These are phyloP conservation scores for Litchi chinensis DNA, from an alignment of 345 rosid species.

Conservation along the genomic window DNA sequence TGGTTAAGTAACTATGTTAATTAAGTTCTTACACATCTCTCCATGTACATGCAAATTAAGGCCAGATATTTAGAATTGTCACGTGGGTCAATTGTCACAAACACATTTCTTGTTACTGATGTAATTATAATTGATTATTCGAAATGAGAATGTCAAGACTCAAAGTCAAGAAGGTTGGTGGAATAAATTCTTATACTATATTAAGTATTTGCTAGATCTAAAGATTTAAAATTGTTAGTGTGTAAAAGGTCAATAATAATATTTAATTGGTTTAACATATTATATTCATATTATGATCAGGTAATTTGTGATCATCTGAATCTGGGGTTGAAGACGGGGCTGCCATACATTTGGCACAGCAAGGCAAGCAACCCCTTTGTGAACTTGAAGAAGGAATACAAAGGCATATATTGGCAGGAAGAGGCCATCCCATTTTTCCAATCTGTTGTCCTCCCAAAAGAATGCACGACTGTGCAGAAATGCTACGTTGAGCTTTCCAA, in stretches of 20 bases:
- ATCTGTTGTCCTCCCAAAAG: slow-evolving; percentile 34
- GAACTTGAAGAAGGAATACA: slow-evolving; percentile 42
- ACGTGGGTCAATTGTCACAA: too few relatives aligned
- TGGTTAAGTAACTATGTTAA: too few relatives aligned
- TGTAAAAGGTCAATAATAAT: too few relatives aligned
- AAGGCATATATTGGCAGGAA: slow-evolving; percentile 45
- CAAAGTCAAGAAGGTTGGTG: neutral
- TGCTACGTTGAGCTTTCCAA: slow-evolving; percentile 38
- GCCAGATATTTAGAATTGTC: too few relatives aligned
- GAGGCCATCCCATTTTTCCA: slow-evolving; percentile 43
- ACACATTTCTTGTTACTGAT: too few relatives aligned
- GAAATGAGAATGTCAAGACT: too few relatives aligned
- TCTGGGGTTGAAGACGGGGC: slow-evolving; percentile 37
- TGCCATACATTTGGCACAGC: slow-evolving; percentile 40
- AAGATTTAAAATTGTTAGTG: too few relatives aligned
- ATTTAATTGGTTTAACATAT: neutral
- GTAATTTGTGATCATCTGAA: slow-evolving; percentile 40
- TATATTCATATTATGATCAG: slow-evolving; percentile 11
- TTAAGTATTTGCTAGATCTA: neutral
- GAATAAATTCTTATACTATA: neutral
- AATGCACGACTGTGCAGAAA: slow-evolving; percentile 37
- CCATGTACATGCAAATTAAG: too few relatives aligned
- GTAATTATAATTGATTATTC: too few relatives aligned
- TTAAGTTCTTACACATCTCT: too few relatives aligned
- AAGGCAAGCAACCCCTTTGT: slow-evolving; percentile 43